These are phyloP conservation scores for Aspergillus caelatus DNA, from an alignment of 2,329 filamentous ascomycete species.

Conservation along the genomic window DNA sequence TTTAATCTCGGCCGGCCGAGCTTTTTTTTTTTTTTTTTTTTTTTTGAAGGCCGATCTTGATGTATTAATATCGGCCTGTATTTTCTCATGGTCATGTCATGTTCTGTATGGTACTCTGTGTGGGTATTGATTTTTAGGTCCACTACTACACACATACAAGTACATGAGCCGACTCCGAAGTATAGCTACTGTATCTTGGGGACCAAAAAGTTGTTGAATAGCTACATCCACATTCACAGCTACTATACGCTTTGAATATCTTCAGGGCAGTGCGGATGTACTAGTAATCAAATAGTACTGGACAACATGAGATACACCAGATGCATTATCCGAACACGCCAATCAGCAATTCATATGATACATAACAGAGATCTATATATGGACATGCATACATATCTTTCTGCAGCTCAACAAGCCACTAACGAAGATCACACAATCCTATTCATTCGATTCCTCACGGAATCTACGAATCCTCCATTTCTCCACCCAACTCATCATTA, in stretches of 20 bases:
- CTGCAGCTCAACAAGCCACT: neutral
- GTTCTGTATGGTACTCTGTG: slow-evolving; percentile 3
- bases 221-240: too few relatives aligned
- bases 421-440: neutral
- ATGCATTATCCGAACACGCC: neutral
- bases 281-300: too few relatives aligned
- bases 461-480: neutral
- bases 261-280: too few relatives aligned
- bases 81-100: neutral
- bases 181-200: too few relatives aligned
- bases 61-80: neutral
- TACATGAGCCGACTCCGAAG: too few relatives aligned
- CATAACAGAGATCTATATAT: neutral
- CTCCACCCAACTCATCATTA: neutral
- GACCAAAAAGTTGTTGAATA: neutral
- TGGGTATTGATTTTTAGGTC: neutral
- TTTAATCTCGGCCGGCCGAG: neutral
- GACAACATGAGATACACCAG: neutral
- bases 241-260: too few relatives aligned
- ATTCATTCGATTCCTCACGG: neutral
- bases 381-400: neutral
- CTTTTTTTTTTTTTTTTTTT: neutral
- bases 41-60: neutral
- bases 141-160: neutral
- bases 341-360: neutral